Evolutionary conservation across 1,139 yeast species (phyloP).

Genomic region (Zygosaccharomyces pseudobailii): DNA sequence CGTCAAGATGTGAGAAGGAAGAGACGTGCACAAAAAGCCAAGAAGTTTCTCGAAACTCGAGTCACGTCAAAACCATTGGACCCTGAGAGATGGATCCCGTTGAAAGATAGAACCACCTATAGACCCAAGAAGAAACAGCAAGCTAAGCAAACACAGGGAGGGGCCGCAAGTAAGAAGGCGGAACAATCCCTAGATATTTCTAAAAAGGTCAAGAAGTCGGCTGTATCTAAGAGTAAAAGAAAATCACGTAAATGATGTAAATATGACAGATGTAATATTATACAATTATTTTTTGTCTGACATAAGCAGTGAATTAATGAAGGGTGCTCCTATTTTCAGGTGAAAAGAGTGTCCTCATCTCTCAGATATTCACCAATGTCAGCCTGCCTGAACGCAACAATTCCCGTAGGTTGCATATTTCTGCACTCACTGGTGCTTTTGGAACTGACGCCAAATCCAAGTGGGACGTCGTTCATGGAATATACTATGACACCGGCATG

Average conservation of each 20-base stretch:
- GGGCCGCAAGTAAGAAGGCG: conserved; percentile 52
- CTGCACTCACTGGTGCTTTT: conserved; percentile 88
- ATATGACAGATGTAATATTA: conserved; percentile 12
- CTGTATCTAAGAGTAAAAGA: conserved; percentile 38
- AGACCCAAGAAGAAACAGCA: conserved; percentile 62
- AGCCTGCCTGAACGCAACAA: conserved; percentile 95
- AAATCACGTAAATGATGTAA: conserved; percentile 32
- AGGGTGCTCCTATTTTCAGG: conserved; percentile 38
- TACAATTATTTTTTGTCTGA: conserved; percentile 6
- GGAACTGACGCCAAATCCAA: conserved; percentile 95
- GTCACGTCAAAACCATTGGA: conserved; percentile 43
- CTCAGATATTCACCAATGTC: conserved; percentile 98
- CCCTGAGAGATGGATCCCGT: conserved; percentile 86
- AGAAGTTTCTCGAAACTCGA: conserved; percentile 41
- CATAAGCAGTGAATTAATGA: too few species aligned
- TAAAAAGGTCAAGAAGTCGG: conserved; percentile 38
- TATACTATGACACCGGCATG: conserved; percentile 93
- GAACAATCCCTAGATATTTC: conserved; percentile 41
- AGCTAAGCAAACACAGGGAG: conserved; percentile 63
- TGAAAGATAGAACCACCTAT: conserved; percentile 78
- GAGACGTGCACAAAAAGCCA: conserved; percentile 38
- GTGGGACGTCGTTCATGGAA: conserved; percentile 87
- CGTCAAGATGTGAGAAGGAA: conserved; percentile 32
- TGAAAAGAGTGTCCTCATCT: conserved; percentile 94
- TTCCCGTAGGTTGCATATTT: conserved; percentile 85